A percentile compares a stretch with the other conserved stretches of the same genome.
phyloP scores from a whole-genome alignment of 1,139 yeast species.

The Blastobotrys ciferrii region DNA sequence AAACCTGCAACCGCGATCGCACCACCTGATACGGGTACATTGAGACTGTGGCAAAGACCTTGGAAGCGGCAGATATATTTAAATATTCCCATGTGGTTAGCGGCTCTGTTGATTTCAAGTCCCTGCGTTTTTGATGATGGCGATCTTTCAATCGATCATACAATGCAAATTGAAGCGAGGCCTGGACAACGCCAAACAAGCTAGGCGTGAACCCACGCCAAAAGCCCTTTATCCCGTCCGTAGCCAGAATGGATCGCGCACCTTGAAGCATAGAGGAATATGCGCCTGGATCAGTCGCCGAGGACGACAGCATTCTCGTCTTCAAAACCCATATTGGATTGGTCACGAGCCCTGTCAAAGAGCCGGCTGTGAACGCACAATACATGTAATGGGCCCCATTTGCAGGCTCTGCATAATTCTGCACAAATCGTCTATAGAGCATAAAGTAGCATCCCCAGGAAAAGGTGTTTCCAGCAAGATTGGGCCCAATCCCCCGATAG shows the following conservation, averaged over 20 bases:
- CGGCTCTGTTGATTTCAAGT: slow-evolving; percentile 22
- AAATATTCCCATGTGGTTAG: slow-evolving; percentile 58
- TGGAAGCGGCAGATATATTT: slow-evolving; percentile 64
- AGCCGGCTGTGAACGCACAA: slow-evolving; percentile 67
- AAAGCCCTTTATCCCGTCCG: slow-evolving; percentile 69
- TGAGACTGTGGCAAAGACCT: slow-evolving; percentile 61
- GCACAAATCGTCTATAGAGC: slow-evolving; percentile 50
- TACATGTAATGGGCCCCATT: slow-evolving; percentile 15
- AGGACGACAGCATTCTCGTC: slow-evolving; percentile 75
- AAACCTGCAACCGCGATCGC: slow-evolving; percentile 69
- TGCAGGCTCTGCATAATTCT: slow-evolving; percentile 6
- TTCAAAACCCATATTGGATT: slow-evolving; percentile 93
- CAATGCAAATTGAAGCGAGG: slow-evolving; percentile 80
- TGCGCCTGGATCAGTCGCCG: slow-evolving; percentile 47
- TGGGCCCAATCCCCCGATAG: slow-evolving; percentile 82
- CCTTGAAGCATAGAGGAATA: slow-evolving; percentile 62
- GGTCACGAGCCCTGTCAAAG: slow-evolving; percentile 69
- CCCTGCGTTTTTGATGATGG: slow-evolving; percentile 23
- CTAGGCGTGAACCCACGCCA: slow-evolving; percentile 87
- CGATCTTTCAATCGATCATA: slow-evolving; percentile 71
- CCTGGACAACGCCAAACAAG: slow-evolving; percentile 79
- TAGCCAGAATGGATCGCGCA: slow-evolving; percentile 44
- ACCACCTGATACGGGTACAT: slow-evolving; percentile 87
- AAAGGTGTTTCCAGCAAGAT: slow-evolving; percentile 73
- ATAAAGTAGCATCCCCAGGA: slow-evolving; percentile 91